A percentile compares a stretch with the other conserved stretches of the same genome.
Evolutionary conservation across 805 yeast species (phyloP).

Genomic region (Debaryomyces hansenii): DNA sequence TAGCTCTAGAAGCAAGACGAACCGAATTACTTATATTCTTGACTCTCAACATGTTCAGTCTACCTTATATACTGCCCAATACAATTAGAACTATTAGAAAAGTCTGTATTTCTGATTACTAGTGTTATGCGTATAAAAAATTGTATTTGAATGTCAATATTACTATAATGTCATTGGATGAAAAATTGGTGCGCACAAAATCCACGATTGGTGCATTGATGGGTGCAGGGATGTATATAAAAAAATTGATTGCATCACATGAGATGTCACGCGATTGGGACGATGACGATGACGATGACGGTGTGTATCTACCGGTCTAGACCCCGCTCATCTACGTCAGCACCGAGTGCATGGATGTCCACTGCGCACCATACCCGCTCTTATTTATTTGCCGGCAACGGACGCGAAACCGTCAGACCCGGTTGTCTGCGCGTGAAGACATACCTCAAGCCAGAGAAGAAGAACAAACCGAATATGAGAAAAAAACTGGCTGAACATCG

Average conservation of each 20-base stretch:
- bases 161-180: conserved; percentile 3
- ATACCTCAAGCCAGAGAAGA: too few species aligned
- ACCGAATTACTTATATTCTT: conserved; percentile 12
- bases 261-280: too few species aligned
- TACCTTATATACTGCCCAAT: background rate
- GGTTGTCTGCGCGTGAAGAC: too few species aligned
- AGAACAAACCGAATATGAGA: too few species aligned
- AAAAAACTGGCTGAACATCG: too few species aligned
- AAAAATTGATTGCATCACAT: too few species aligned
- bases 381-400: too few species aligned
- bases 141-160: conserved; percentile 1
- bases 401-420: too few species aligned
- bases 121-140: background rate
- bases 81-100: background rate
- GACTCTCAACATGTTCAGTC: conserved; percentile 25
- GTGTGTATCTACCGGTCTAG: too few species aligned
- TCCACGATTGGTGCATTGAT: background rate
- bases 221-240: background rate
- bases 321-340: too few species aligned
- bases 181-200: background rate
- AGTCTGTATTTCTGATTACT: background rate
- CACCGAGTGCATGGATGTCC: background rate
- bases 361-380: too few species aligned
- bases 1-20: conserved; percentile 8
- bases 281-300: too few species aligned